Percentiles rank a stretch among this genome's conserved stretches.
phyloP scores from a whole-genome alignment of 1,284 basidiomycete species.

The Rhodotorula sp. region DNA sequence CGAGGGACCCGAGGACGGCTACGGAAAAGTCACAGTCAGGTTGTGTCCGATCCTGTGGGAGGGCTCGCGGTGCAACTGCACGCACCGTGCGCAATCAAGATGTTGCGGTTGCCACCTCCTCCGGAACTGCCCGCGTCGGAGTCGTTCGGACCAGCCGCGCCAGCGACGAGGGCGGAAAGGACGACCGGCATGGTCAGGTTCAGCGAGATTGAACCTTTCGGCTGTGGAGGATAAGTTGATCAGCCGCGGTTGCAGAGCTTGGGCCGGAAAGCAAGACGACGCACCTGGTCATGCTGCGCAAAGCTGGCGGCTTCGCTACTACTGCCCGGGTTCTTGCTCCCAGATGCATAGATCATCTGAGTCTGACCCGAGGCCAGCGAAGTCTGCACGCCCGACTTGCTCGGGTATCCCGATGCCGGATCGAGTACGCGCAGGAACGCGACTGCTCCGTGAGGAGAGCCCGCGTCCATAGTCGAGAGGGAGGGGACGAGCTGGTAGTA shows the following conservation, averaged over 20 bases:
- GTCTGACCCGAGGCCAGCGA: neutral
- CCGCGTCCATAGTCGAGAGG: slow-evolving; percentile 16
- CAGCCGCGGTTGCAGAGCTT: neutral
- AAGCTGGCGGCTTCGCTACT: slow-evolving; percentile 10
- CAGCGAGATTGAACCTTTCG: neutral
- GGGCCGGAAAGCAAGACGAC: neutral
- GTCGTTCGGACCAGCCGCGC: neutral
- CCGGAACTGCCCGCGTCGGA: neutral
- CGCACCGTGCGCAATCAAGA: neutral
- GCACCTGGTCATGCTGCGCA: slow-evolving; percentile 26
- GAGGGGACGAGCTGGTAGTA: slow-evolving; percentile 29
- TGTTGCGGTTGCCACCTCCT: neutral
- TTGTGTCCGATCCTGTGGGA: neutral
- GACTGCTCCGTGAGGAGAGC: slow-evolving; percentile 17
- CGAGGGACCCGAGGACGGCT: slow-evolving; percentile 64
- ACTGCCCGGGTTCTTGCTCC: slow-evolving; percentile 5
- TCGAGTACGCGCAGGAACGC: slow-evolving; percentile 19
- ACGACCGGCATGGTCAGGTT: neutral
- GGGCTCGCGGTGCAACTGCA: too few relatives aligned
- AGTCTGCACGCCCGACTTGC: slow-evolving; percentile 2
- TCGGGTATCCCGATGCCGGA: slow-evolving; percentile 11
- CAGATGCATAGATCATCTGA: slow-evolving; percentile 28
- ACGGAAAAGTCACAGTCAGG: neutral
- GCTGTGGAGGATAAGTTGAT: neutral
- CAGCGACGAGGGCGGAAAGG: neutral